Conservation (phyloP, 2,329 filamentous ascomycete genomes). For the Anthostomella pinea region DNA sequence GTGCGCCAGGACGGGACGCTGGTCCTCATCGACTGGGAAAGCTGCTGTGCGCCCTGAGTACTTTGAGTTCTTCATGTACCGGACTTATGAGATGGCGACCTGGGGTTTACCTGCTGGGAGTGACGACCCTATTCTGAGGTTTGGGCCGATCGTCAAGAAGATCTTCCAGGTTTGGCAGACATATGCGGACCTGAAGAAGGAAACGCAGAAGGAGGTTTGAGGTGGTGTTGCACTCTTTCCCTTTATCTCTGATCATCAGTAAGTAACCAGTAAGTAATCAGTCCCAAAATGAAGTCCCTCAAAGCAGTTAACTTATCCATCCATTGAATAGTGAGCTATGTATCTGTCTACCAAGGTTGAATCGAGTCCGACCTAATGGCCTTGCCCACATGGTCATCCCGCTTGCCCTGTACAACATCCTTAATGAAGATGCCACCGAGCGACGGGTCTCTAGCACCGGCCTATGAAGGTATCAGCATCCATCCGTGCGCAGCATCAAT, state of each 20-base stretch:
- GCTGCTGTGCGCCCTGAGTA: constrained; percentile 26
- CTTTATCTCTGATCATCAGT: no score
- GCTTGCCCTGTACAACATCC: constrained; percentile 26
- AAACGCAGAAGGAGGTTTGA: no score
- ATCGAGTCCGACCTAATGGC: constrained; percentile 19
- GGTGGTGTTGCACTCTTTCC: no score
- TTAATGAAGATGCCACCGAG: constrained; percentile 24
- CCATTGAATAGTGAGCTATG: no score
- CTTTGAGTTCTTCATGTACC: constrained; percentile 4
- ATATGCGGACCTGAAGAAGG: no score
- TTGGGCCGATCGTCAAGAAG: no score
- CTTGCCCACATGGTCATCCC: constrained; percentile 27
- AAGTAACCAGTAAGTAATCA: no score
- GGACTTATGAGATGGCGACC: constrained; percentile 1
- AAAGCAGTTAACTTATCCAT: no score
- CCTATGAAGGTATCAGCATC: constrained; percentile 16
- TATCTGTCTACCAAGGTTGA: constrained; percentile 27
- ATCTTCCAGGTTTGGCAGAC: no score
- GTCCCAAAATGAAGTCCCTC: no score
- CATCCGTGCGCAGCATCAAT: constrained; percentile 1
- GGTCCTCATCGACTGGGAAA: constrained; percentile 41
- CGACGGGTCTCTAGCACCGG: constrained; percentile 25
- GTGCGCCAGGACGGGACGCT: constrained; percentile 21
- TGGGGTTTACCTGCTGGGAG: not conserved
- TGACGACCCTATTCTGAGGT: not conserved